Evolutionary conservation across 2,329 filamentous ascomycete species (phyloP).

Genomic region (Fonsecaea multimorphosa): DNA sequence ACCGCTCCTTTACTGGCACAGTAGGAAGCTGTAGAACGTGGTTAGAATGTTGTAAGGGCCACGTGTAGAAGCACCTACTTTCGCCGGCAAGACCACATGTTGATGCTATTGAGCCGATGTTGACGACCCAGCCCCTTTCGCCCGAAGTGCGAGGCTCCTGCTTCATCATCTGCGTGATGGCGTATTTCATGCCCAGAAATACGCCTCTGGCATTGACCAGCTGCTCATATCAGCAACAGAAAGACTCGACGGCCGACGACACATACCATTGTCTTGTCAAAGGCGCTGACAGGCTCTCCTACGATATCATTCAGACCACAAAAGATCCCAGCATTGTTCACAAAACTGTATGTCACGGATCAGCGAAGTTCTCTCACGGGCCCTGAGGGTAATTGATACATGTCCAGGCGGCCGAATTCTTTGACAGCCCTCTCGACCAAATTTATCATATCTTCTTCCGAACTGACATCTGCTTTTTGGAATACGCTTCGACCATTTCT

Average conservation of each 20-base stretch:
- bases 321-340: constrained; percentile 90
- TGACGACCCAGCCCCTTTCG: constrained; percentile 53
- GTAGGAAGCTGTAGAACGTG: too few relatives aligned
- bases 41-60: too few relatives aligned
- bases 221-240: background rate
- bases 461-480: constrained; percentile 52
- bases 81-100: background rate
- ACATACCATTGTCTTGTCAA: constrained; percentile 76
- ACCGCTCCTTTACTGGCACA: too few relatives aligned
- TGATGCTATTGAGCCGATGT: constrained; percentile 23
- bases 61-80: too few relatives aligned
- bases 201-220: constrained; percentile 96
- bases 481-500: constrained; percentile 49
- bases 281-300: constrained; percentile 63
- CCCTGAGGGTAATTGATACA: too few relatives aligned
- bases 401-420: constrained; percentile 51
- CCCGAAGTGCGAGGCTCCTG: constrained; percentile 37
- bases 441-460: constrained; percentile 45
- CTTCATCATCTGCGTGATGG: constrained; percentile 56
- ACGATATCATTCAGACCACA: constrained; percentile 2
- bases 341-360: too few relatives aligned
- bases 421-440: constrained; percentile 47
- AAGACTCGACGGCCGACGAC: too few relatives aligned
- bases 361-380: too few relatives aligned
- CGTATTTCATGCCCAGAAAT: constrained; percentile 92